Percentiles rank a stretch among this genome's conserved stretches.
Conservation (phyloP, 108 stramenopile species). For the Conticribra weissflogii region DNA sequence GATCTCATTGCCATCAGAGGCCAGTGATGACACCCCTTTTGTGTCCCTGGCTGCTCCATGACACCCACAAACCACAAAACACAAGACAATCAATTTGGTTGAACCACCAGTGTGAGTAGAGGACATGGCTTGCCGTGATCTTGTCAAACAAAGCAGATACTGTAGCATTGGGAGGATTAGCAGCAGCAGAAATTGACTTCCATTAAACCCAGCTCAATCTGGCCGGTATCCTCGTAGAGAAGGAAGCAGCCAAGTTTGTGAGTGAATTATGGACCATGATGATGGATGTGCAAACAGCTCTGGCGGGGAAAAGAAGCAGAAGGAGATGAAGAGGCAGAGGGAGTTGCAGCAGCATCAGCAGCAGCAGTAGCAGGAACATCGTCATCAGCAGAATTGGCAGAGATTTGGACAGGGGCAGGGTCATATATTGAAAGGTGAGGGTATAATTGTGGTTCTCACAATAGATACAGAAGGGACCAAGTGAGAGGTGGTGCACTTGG, state of each 20-base stretch:
- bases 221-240: conserved; percentile 79
- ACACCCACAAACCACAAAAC: no score
- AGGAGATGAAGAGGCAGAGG: conserved; percentile 58
- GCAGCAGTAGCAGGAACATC: conserved; percentile 10
- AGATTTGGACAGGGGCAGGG: not conserved
- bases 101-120: no score
- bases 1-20: no score
- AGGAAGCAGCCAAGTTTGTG: conserved; percentile 73
- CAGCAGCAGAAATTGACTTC: conserved; percentile 59
- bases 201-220: conserved; percentile 79
- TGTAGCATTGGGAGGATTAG: not conserved
- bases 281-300: conserved; percentile 69
- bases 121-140: no score
- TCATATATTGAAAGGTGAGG: not conserved
- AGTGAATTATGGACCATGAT: conserved; percentile 79
- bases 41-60: no score
- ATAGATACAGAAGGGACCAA: no score
- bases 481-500: no score
- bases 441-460: not conserved
- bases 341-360: conserved; percentile 31
- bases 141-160: no score
- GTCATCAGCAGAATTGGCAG: not conserved
- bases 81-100: no score
- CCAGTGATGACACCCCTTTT: no score
- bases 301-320: conserved; percentile 85